Conservation (phyloP, 2,329 filamentous ascomycete species). For the Xylaria hypoxylon region DNA sequence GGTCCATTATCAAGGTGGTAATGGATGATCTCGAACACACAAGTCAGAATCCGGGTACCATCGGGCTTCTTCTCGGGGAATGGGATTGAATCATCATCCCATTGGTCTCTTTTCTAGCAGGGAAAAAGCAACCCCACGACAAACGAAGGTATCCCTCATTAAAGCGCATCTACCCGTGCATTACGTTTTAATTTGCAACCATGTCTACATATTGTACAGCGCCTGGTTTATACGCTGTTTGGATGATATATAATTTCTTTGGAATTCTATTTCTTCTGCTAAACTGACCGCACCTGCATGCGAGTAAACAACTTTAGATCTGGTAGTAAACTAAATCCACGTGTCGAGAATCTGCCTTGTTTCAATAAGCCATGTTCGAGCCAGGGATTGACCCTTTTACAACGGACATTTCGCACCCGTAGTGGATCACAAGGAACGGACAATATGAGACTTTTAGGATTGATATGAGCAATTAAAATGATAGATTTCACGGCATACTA, state of each 20-base stretch:
- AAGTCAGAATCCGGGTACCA: not conserved
- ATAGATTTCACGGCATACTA: too few species aligned
- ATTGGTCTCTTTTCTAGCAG: not conserved
- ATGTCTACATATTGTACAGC: too few species aligned
- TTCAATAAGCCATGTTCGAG: too few species aligned
- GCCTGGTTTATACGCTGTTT: not conserved
- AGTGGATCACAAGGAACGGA: too few species aligned
- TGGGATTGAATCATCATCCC: not conserved
- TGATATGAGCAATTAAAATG: too few species aligned
- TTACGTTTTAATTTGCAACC: not conserved
- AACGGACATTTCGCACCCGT: too few species aligned
- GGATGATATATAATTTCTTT: not conserved
- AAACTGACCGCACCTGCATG: not conserved
- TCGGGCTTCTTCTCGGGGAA: not conserved
- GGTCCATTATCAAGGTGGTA: not conserved
- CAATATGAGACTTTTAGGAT: too few species aligned
- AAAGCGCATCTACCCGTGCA: too few species aligned
- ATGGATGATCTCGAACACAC: not conserved
- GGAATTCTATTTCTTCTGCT: not conserved
- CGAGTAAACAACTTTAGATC: not conserved
- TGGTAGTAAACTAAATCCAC: too few species aligned
- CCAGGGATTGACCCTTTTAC: too few species aligned
- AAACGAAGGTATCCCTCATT: not conserved
- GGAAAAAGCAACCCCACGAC: not conserved
- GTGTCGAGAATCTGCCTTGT: too few species aligned